phyloP scores from a whole-genome alignment of 495 filamentous ascomycete species.

The Durotheca rogersii region DNA sequence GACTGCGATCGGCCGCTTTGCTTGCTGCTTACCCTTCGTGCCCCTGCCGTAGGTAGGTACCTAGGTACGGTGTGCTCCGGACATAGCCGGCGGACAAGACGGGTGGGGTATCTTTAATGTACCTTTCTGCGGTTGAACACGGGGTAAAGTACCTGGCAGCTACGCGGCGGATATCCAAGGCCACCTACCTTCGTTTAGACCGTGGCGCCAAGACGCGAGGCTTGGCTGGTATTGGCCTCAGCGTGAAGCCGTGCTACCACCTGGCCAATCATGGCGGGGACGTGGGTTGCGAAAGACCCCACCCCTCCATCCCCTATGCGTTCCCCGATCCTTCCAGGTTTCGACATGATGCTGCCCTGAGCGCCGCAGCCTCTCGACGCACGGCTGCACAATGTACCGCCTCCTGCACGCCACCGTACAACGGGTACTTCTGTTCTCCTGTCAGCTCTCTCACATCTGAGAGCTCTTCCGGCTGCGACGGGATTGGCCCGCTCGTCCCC shows the following conservation, averaged over 20 bases:
- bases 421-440: background rate
- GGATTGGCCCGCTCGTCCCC: too few species aligned
- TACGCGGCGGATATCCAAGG: too few species aligned
- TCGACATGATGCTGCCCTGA: slow-evolving; percentile 23
- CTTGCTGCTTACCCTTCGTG: background rate
- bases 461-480: too few species aligned
- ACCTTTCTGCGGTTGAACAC: too few species aligned
- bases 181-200: too few species aligned
- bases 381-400: slow-evolving; percentile 9
- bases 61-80: slow-evolving; percentile 8
- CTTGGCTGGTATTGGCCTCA: slow-evolving; percentile 13
- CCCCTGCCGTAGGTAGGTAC: background rate
- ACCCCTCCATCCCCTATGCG: slow-evolving; percentile 28
- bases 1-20: too few species aligned
- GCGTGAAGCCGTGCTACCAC: slow-evolving; percentile 10
- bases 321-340: slow-evolving; percentile 16
- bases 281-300: slow-evolving; percentile 1
- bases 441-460: too few species aligned
- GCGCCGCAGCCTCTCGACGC: slow-evolving; percentile 12
- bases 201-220: slow-evolving; percentile 24
- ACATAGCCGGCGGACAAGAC: slow-evolving; percentile 25
- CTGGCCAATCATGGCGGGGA: slow-evolving; percentile 15
- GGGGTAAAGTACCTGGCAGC: too few species aligned
- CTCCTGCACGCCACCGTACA: background rate
- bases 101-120: background rate